Base-by-base conservation (phyloP, 2,329 filamentous ascomycete genomes). In the Exophiala oligosperma region DNA sequence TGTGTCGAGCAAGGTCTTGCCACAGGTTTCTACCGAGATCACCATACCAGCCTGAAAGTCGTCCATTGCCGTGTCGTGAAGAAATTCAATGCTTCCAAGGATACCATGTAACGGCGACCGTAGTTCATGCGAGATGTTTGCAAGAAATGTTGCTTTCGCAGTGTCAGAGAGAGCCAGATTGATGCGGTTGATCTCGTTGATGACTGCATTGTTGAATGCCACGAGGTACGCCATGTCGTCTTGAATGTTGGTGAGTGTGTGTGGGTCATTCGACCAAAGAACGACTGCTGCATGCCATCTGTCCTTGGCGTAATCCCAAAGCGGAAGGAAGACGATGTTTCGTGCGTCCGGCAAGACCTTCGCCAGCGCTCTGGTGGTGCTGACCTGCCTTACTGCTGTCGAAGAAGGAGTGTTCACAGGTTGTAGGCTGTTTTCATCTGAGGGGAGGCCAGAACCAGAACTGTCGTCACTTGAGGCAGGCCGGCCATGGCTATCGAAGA, bases 401-500 rank as follows among this genome's bases (percentile, higher is more conserved):
- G 35, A 44, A 26, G 26, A 21, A 12, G 43, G 17, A 17, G 37
- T 17, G 24, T 21, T 26, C 28, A 50, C 49, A 6, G 21, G 29
- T 40, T 21, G 46, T 35, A 35, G 49, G 12, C 38, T 24, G 32
- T 55, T 52, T 6, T 63, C 66, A 2, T 66, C 65, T 9, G 66
- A 63, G n/a, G 50, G 29, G 28, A 54, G 51, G 44, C 41, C 46
- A 37, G 58, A 61, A 5, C 66, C 69, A n/a, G 64, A 64, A 44
- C 65, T 70, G 81, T 97, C 38, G 85, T 92, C 67, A 85, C 89
- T 66, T 92, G 94, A 55, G 92, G 89, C 2, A 76, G 80, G 55
- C 80, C 97, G 62, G 84, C 80, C 57, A 96, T 97, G 72, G 82
- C 96, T 28, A 92, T 91, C 48, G 93, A 90, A 76, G 92, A 92